Evolutionary conservation across 345 rosid genomes (phyloP).

Genomic region (Limnanthes douglasii): DNA sequence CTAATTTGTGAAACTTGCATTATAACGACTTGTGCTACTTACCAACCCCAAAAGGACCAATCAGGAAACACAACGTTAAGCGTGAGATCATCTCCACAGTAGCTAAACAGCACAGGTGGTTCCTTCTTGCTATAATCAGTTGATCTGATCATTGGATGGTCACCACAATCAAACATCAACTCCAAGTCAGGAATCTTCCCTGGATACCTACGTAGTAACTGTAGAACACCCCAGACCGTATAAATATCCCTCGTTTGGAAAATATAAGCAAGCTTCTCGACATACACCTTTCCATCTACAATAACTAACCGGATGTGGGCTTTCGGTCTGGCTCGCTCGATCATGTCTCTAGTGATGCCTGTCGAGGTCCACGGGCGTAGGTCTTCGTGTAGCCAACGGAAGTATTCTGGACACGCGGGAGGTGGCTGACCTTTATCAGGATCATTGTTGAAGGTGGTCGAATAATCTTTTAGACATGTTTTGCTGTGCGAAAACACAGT

Average conservation of each 20-base stretch:
- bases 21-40: too few species aligned
- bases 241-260: constrained; percentile 74
- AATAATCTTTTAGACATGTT: too few species aligned
- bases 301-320: constrained; percentile 51
- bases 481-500: too few species aligned
- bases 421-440: too few species aligned
- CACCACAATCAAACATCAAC: constrained; percentile 76
- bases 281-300: constrained; percentile 38
- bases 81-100: constrained; percentile 32
- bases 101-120: constrained; percentile 52
- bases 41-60: constrained; percentile 94
- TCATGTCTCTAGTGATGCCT: constrained; percentile 47
- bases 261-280: constrained; percentile 25
- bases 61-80: constrained; percentile 68
- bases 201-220: constrained; percentile 60
- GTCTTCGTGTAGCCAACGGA: constrained; percentile 66
- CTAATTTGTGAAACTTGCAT: too few species aligned
- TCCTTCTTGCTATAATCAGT: constrained; percentile 9
- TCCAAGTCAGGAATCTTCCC: constrained; percentile 74
- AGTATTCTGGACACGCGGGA: constrained; percentile 40
- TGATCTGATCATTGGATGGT: constrained; percentile 29
- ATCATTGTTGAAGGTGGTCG: too few species aligned
- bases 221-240: constrained; percentile 83
- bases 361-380: constrained; percentile 39
- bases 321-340: constrained; percentile 35